Evolutionary conservation across 768 basidiomycete species (phyloP), one percentile per base, ranked within the genome.

Genomic region (Xerocomellus dryophilus): DNA sequence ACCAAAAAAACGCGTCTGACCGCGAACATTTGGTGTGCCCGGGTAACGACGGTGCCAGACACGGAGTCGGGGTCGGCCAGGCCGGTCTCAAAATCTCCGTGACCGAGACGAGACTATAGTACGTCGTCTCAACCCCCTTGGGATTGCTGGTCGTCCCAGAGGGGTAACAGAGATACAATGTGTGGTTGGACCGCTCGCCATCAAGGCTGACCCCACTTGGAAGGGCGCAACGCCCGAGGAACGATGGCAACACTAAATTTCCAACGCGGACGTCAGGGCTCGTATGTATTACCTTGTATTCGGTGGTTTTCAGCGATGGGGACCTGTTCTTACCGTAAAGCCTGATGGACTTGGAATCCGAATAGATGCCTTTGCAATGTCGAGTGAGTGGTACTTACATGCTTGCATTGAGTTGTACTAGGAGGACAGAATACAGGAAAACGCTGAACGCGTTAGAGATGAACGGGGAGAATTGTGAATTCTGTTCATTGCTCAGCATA

Each of bases 81-180:
- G 71, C 70, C 5, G 74, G 61, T 29, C 58, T 67, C 35, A 83
- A 0, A 18, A 84, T 83, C 44, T 78, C 74, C 5, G 85, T 61
- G 46, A 86, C 75, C 10, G 83, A 74, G 1, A 79, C 82, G 43
- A 93, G 66, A 60, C 93, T 93, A 53, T 79, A 74, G 65, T 86
- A 85, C 0, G 83, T 86, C 0, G 85, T 85, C 81, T 78, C 72
- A 18, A 83, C 80, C 7, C 81, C 90, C 69, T 93, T 93, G 3
- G 90, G 84, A 57, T 83, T 83, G 2, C 90, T 88, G 0, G 87
- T 90, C 1, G 90, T 92, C 5, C 90, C 90, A 66, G 71, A 73
- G 7, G 71, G 74, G 53, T 90, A 90, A 53, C 85, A 89, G 36
- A 90, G 63, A 58, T 81, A 82, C 4, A 74, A 68, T 0, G 89